These are phyloP conservation scores for Suillus tomentosus DNA, from an alignment of 768 basidiomycete genomes.

Conservation along the genomic window DNA sequence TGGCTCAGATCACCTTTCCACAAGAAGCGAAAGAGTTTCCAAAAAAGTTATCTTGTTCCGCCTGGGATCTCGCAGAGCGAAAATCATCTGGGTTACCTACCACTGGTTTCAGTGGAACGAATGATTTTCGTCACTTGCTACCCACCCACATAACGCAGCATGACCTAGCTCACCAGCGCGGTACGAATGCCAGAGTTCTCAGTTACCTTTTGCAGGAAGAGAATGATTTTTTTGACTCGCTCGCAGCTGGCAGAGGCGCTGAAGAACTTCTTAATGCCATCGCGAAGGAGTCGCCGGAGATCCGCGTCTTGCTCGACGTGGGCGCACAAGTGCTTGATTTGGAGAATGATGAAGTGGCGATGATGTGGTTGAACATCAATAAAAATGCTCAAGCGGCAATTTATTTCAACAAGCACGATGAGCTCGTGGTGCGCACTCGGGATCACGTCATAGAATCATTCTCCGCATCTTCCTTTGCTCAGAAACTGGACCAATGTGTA, in stretches of 20 bases:
- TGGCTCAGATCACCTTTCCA: constrained; percentile 50
- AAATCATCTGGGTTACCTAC: constrained; percentile 32
- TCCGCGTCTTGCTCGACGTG: constrained; percentile 52
- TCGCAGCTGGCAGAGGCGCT: constrained; percentile 19
- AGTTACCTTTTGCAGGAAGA: constrained; percentile 30
- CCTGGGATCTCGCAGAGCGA: constrained; percentile 53
- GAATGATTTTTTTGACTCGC: constrained; percentile 37
- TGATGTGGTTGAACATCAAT: constrained; percentile 18
- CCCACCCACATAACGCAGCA: constrained; percentile 21
- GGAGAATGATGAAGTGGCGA: constrained; percentile 40
- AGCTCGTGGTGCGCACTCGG: constrained; percentile 34
- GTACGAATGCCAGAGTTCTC: constrained; percentile 46
- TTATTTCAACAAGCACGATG: constrained; percentile 42
- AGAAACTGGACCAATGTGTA: constrained; percentile 42
- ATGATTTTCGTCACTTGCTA: constrained; percentile 41
- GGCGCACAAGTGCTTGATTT: constrained; percentile 58
- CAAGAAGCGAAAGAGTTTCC: constrained; percentile 51
- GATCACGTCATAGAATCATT: constrained; percentile 40
- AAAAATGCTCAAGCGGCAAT: constrained; percentile 41
- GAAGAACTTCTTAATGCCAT: constrained; percentile 34
- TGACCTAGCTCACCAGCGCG: constrained; percentile 40
- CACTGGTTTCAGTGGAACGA: constrained; percentile 60
- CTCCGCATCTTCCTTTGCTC: constrained; percentile 37
- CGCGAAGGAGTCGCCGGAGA: constrained; percentile 33
- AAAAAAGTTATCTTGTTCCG: constrained; percentile 46